Evolutionary conservation across 2,329 filamentous ascomycete genomes (phyloP).

Genomic region (Balansia obtecta): DNA sequence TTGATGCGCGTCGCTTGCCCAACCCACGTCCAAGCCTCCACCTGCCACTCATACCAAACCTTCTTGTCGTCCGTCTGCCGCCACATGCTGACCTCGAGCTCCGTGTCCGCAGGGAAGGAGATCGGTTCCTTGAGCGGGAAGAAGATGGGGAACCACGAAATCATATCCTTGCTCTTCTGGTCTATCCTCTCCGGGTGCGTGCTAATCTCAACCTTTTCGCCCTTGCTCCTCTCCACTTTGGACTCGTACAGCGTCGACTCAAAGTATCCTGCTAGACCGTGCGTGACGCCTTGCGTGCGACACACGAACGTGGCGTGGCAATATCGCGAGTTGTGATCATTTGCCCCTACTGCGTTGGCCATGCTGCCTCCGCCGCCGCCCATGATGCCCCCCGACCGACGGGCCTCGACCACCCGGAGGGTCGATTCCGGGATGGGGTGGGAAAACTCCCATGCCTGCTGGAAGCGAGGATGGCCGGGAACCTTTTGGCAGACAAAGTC

Average conservation of each 20-base stretch:
- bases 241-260: conserved; percentile 83
- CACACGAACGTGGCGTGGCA: conserved; percentile 69
- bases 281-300: conserved; percentile 67
- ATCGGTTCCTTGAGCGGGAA: conserved; percentile 90
- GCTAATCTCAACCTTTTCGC: conserved; percentile 65
- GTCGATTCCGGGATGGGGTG: conserved; percentile 57
- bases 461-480: conserved; percentile 49
- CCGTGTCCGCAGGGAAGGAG: conserved; percentile 70
- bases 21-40: conserved; percentile 67
- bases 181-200: conserved; percentile 90
- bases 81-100: conserved; percentile 90
- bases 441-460: conserved; percentile 68
- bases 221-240: conserved; percentile 21
- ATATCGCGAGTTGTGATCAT: conserved; percentile 82
- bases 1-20: conserved; percentile 50
- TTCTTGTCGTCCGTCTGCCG: conserved; percentile 87
- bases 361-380: conserved; percentile 61
- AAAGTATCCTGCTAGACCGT: conserved; percentile 90
- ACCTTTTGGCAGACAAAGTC: conserved; percentile 66
- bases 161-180: conserved; percentile 91
- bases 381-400: conserved; percentile 51
- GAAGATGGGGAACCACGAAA: conserved; percentile 98
- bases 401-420: conserved; percentile 40
- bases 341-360: conserved; percentile 65
- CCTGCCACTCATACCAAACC: conserved; percentile 98